Evolutionary conservation across 2,329 filamentous ascomycete genomes (phyloP).

Genomic region (Talaromyces funiculosus): DNA sequence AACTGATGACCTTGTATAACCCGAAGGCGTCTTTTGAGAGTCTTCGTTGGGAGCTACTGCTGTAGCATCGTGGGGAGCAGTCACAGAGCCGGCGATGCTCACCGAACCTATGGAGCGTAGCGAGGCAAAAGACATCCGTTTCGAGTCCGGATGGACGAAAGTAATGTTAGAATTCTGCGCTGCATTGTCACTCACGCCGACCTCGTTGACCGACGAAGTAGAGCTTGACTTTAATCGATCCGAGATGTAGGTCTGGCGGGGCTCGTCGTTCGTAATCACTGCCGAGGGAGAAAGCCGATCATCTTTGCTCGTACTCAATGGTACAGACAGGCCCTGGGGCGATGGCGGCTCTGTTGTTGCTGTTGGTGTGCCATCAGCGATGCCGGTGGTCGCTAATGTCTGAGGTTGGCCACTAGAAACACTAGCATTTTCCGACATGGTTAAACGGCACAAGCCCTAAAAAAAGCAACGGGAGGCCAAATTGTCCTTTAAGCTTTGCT

Average conservation of each 20-base stretch:
- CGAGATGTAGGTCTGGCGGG: neutral
- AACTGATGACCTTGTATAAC: slow-evolving; percentile 13
- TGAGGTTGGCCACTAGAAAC: slow-evolving; percentile 6
- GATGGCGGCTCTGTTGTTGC: neutral
- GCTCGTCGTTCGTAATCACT: slow-evolving; percentile 5
- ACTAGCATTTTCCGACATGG: slow-evolving; percentile 14
- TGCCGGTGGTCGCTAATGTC: neutral
- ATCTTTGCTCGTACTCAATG: neutral
- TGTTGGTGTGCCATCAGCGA: neutral
- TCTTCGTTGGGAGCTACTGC: slow-evolving; percentile 12
- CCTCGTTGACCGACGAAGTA: slow-evolving; percentile 9
- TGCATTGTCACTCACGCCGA: slow-evolving; percentile 8
- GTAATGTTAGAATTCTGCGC: neutral
- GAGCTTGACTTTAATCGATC: slow-evolving; percentile 4
- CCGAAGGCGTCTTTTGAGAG: slow-evolving; percentile 1
- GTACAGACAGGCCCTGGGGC: neutral
- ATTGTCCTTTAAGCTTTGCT: neutral
- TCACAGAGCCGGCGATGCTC: slow-evolving; percentile 36
- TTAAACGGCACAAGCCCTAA: slow-evolving; percentile 6
- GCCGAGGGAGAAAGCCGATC: neutral
- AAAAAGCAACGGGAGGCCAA: neutral
- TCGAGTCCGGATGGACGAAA: slow-evolving; percentile 39
- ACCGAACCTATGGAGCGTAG: slow-evolving; percentile 53
- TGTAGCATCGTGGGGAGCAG: slow-evolving; percentile 18
- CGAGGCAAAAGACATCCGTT: slow-evolving; percentile 68